These are phyloP conservation scores for Ceratobasidium sp. DNA, from an alignment of 1,284 basidiomycete genomes.

Conservation along the genomic window DNA sequence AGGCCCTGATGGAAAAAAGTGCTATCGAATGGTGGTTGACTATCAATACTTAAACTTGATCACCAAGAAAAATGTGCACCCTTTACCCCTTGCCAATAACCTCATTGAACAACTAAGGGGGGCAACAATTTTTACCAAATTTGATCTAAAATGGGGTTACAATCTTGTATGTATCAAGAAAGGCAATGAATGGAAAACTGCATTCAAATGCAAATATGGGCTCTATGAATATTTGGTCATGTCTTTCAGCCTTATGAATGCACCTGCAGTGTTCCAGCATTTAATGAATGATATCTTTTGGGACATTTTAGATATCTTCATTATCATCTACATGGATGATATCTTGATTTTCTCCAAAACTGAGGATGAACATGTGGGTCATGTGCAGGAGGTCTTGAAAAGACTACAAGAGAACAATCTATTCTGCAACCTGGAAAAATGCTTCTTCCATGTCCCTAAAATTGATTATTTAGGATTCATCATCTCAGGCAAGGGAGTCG, in stretches of 20 bases:
- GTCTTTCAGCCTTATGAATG: conserved; percentile 28
- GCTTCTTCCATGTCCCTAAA: conserved; percentile 48
- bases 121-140: too few species aligned
- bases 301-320: conserved; percentile 16
- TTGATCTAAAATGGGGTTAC: conserved; percentile 13
- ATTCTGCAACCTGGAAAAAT: conserved; percentile 46
- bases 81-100: too few species aligned
- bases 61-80: conserved; percentile 37
- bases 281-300: conserved; percentile 36
- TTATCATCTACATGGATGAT: conserved; percentile 42
- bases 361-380: conserved; percentile 26
- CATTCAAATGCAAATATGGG: conserved; percentile 32
- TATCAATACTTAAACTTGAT: conserved; percentile 40
- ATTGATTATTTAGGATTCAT: conserved; percentile 44
- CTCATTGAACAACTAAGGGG: too few species aligned
- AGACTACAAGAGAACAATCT: conserved; percentile 40
- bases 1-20: neutral
- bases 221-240: conserved; percentile 39
- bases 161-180: conserved; percentile 15
- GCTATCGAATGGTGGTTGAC: conserved; percentile 36
- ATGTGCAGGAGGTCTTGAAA: too few species aligned
- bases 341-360: conserved; percentile 42
- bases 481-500: neutral
- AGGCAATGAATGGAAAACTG: conserved; percentile 39
- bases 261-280: conserved; percentile 25